Base-by-base conservation (phyloP, 768 basidiomycete genomes). In the Psilocybe cubensis region DNA sequence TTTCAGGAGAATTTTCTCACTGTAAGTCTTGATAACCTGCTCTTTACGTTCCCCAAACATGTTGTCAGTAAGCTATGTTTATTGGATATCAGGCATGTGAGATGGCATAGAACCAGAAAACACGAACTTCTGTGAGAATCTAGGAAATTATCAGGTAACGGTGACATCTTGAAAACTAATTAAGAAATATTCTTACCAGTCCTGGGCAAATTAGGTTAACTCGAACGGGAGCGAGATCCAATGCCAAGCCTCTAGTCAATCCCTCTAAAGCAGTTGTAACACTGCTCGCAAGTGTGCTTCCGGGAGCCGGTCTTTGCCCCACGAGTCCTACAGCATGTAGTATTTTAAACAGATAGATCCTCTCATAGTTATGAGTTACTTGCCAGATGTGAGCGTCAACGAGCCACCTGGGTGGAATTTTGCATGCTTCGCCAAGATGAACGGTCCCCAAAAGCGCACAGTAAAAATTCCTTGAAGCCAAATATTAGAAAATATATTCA, bases 361-460 rank as follows among this genome's bases (percentile, higher is more conserved):
- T 20, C 6, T 23, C n/a, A n/a, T n/a, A n/a, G n/a, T n/a, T n/a
- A n/a, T n/a, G n/a, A n/a, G n/a, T n/a, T n/a, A n/a, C n/a, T n/a
- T n/a, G n/a, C 55, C 55, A 12, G 35, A 49, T 12, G 55, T 56
- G 20, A 56, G 24, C 11, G 40, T 50, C 4, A 56, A 42, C 6
- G 55, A 56, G 3, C 55, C 55, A 29, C 47, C 48, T 3, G 38
- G 27, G 14, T 38, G 24, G 38, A 56, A 24, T 12, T 49, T 56
- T 1, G 48, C 48, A 23, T 42, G 40, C 27, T 56, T 38, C 8
- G 55, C 47, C 8, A 56, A 24, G 11, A 48, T 29, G n/a, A 56
- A 43, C 5, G 55, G 55, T 3, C 55, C 55, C 55, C 55, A 56
- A 12, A 56, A 56, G 3, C 48, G 55, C 3, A 56, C 47, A 9